Conservation (phyloP, 2,329 filamentous ascomycete genomes). For the Hyphodiscus sp. region DNA sequence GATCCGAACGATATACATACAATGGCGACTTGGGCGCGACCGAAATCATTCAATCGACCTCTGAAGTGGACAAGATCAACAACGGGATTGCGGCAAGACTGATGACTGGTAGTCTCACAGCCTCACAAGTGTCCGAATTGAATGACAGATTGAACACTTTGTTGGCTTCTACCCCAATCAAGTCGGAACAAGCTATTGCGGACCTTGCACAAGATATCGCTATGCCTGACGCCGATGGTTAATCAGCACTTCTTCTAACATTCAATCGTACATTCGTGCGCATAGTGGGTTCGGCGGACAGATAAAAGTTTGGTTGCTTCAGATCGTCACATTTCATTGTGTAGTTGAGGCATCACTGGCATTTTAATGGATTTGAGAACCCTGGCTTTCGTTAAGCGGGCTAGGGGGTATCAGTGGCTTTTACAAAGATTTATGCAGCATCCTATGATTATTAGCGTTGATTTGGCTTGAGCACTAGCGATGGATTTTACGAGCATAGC, state of each 20-base stretch:
- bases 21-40: constrained; percentile 24
- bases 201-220: not conserved
- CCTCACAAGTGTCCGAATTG: not conserved
- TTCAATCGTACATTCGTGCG: not conserved
- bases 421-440: no score
- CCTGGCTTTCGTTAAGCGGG: no score
- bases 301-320: no score
- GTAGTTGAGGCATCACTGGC: no score
- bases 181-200: not conserved
- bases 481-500: no score
- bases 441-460: no score
- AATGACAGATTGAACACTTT: not conserved
- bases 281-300: no score
- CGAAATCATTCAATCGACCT: not conserved
- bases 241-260: not conserved
- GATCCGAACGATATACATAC: constrained; percentile 25
- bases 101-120: not conserved
- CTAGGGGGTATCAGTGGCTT: no score
- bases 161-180: not conserved
- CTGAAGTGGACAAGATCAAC: not conserved
- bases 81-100: not conserved
- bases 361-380: no score
- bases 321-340: no score
- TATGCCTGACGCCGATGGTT: not conserved
- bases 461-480: no score